Base-by-base conservation (phyloP, 2,329 filamentous ascomycete species). In the Fusarium udum region DNA sequence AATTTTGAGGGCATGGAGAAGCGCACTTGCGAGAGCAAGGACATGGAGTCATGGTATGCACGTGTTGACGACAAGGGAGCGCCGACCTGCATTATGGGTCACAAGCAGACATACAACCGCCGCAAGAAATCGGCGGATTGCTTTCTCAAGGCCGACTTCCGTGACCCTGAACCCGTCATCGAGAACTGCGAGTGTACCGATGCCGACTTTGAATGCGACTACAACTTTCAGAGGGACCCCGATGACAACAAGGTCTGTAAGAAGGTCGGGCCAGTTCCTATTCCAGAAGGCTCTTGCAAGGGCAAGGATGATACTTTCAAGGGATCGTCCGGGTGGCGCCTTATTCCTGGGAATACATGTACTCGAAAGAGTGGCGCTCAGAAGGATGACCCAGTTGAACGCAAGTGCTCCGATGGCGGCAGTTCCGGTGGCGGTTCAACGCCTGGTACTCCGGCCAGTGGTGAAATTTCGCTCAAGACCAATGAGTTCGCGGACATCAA, bases 121-220 rank as follows among this genome's bases (percentile, higher is more conserved):
- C 91, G 96, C 76, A 98, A 97, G 85, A 92, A 94, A 80, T 89
- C 93, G 76, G 92, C 93, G 24, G 90, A 97, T 69, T 99, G 97
- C 83, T 97, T 98, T 80, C 88, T 98, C 75, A 93, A 93, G 76
- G 87, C 93, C 68, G 90, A 95, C 60, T 98, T 97, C 84, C 91
- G 94, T 78, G 93, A 96, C 71, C 91, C 93, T 0, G 83, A 89
- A 39, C 90, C 92, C 4, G 85, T 91, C 69, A 92, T 89, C 34
- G 90, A 94, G 76, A 83, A 90, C 52, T 99, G 96, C 85, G 90
- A 93, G 45, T 99, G 96, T 82, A 91, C 91, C 2, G 90, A 92
- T 64, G 85, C 87, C 39, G 97, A 99, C 81, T 99, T 97, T 80
- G 96, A 99, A 83, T 99, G 96, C 81, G 95, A 98, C 80, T 97